These are phyloP conservation scores for Talaromyces adpressus DNA, from an alignment of 495 filamentous ascomycete genomes.

Conservation along the genomic window DNA sequence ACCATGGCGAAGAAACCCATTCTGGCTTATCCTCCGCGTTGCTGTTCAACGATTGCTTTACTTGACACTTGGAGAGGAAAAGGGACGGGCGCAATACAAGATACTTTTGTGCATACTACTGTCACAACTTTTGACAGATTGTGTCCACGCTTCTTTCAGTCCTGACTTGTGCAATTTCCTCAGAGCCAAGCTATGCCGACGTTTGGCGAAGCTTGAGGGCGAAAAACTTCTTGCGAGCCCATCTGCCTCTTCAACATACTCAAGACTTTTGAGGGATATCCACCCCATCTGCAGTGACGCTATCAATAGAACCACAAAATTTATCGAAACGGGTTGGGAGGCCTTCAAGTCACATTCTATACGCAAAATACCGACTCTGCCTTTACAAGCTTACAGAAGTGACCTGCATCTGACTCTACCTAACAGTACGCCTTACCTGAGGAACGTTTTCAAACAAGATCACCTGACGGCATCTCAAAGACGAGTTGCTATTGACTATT, in stretches of 20 bases:
- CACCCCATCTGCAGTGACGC: slow-evolving; percentile 17
- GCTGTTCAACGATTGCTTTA: slow-evolving; percentile 41
- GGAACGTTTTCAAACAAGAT: not conserved
- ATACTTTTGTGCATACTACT: slow-evolving; percentile 41
- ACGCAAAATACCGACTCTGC: slow-evolving; percentile 30
- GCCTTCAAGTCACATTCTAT: slow-evolving; percentile 19
- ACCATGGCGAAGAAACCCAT: slow-evolving; percentile 51
- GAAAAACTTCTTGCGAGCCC: slow-evolving; percentile 17
- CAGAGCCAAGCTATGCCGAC: slow-evolving; percentile 51
- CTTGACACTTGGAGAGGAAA: slow-evolving; percentile 30
- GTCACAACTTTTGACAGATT: slow-evolving; percentile 33
- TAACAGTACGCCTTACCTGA: slow-evolving; percentile 33
- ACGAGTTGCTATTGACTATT: no score
- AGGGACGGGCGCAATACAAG: slow-evolving; percentile 52
- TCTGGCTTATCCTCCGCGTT: slow-evolving; percentile 56
- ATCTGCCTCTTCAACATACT: slow-evolving; percentile 8
- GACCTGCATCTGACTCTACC: slow-evolving; percentile 32
- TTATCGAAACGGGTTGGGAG: slow-evolving; percentile 22
- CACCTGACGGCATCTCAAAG: no score
- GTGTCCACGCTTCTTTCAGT: slow-evolving; percentile 11
- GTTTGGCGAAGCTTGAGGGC: slow-evolving; percentile 51
- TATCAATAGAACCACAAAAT: slow-evolving; percentile 21
- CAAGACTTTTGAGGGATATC: slow-evolving; percentile 13
- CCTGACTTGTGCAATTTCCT: slow-evolving; percentile 30
- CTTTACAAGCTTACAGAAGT: slow-evolving; percentile 19